A percentile compares a stretch with the other conserved stretches of the same genome.
phyloP scores from a whole-genome alignment of 2,329 filamentous ascomycete genomes.

The Aspergillus fijiensis region DNA sequence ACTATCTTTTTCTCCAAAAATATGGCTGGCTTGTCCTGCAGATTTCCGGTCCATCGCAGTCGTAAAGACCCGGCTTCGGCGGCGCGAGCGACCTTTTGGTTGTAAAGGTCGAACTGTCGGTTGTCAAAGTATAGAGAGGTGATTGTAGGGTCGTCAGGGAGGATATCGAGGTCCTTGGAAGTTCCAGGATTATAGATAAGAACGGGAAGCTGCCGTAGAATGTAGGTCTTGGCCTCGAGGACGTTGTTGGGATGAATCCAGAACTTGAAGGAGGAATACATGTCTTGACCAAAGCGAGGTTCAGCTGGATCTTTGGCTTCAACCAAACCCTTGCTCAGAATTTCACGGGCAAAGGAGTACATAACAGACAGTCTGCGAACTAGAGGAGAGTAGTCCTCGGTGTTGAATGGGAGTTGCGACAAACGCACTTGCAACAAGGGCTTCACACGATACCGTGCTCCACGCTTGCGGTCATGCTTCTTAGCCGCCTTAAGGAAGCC shows the following conservation, averaged over 20 bases:
- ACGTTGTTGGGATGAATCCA: conserved; percentile 97
- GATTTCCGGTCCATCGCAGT: conserved; percentile 86
- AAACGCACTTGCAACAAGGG: conserved; percentile 89
- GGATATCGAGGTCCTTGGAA: conserved; percentile 76
- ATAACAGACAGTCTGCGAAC: conserved; percentile 87
- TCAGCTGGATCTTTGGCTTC: conserved; percentile 56
- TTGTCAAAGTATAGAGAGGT: conserved; percentile 97
- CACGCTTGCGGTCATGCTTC: conserved; percentile 95
- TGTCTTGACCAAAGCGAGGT: conserved; percentile 57
- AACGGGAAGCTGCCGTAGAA: conserved; percentile 84
- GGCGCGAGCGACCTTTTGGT: conserved; percentile 74
- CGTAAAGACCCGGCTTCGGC: conserved; percentile 78
- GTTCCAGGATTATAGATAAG: conserved; percentile 88
- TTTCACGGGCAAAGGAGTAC: conserved; percentile 91
- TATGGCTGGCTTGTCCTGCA: conserved; percentile 75
- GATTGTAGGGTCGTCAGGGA: conserved; percentile 78
- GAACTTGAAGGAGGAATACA: conserved; percentile 87
- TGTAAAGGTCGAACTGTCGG: conserved; percentile 79
- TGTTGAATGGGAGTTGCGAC: conserved; percentile 88
- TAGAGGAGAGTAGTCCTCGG: conserved; percentile 86
- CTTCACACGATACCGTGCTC: conserved; percentile 79
- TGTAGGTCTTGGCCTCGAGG: conserved; percentile 93
- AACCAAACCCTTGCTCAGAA: conserved; percentile 50
- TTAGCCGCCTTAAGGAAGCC: conserved; percentile 98
- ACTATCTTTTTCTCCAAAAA: conserved; percentile 87